Base-by-base conservation (phyloP, 2,329 filamentous ascomycete genomes). In the Colletotrichum lentis region DNA sequence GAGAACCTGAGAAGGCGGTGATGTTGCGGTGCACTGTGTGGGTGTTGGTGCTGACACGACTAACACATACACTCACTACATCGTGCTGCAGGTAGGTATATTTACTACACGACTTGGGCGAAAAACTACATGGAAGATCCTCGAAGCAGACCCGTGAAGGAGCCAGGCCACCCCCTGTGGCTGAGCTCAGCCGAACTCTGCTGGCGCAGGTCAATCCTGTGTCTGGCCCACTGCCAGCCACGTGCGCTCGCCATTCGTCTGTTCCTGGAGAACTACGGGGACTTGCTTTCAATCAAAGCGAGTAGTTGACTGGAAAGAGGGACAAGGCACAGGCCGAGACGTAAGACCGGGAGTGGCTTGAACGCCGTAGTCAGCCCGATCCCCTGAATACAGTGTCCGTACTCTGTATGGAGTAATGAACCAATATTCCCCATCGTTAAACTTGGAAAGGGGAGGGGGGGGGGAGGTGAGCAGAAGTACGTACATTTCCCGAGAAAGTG, bases 201-300 rank as follows among this genome's bases (percentile, higher is more conserved):
- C 22, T 27, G 35, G 31, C 27, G 41, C 35, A n/a, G 44, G 22
- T 10, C 43, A 41, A 16, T 41, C 39, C 39, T 41, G 39, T 49
- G 52, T 41, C 44, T 22, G 14, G 56, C 62, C 57, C 35, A 50
- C 57, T 12, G 46, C 35, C 63, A 65, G 57, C 57, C 62, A 65
- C 31, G 18, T 37, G 41, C 5, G 7, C 11, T 14, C 22, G 14
- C 11, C 5, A 64, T 67, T 64, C 22, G 60, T 47, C 20, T 18
- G 46, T 41, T 11, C 52, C 44, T 47, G 12, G n/a, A 11, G 31
- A 57, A 58, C 39, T 58, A 18, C 39, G 59, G 64, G 44, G 52
- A 56, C 46, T 39, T 67, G 64, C 53, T 24, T 18, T 22, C 20
- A 11, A 6, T 22, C 20, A 11, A 6, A 12, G 8, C 8, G 7